Percentiles rank a stretch among this genome's conserved stretches.
These are phyloP conservation scores for Saccharomycopsis schoenii DNA, from an alignment of 805 yeast genomes.

Conservation along the genomic window DNA sequence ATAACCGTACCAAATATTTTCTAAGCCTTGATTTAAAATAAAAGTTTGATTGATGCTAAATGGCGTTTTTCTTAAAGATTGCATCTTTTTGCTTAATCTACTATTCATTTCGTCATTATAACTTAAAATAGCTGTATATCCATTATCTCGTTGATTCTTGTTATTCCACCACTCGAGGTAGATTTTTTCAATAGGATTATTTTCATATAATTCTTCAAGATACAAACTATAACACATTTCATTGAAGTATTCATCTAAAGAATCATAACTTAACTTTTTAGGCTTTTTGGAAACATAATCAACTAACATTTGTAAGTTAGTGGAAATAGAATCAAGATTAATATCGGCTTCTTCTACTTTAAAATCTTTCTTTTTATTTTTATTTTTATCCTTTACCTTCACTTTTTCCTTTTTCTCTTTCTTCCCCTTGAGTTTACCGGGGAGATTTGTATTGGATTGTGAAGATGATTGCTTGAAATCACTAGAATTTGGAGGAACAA, in stretches of 20 bases:
- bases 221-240: conserved; percentile 54
- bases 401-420: background rate
- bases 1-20: conserved; percentile 52
- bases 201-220: conserved; percentile 47
- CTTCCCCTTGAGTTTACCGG: background rate
- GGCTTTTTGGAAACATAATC: conserved; percentile 27
- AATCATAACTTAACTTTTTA: conserved; percentile 34
- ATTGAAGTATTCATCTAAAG: conserved; percentile 41
- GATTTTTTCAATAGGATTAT: conserved; percentile 37
- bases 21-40: conserved; percentile 39
- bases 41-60: conserved; percentile 50
- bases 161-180: conserved; percentile 41
- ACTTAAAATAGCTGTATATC: conserved; percentile 27
- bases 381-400: conserved; percentile 1
- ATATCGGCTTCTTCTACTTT: background rate
- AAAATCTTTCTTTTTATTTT: conserved; percentile 4
- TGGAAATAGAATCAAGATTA: conserved; percentile 22
- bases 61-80: conserved; percentile 42
- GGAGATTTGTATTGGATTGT: background rate
- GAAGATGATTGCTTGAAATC: background rate
- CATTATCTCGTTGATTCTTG: background rate
- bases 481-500: background rate
- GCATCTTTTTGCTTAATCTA: conserved; percentile 39
- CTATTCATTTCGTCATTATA: conserved; percentile 39
- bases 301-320: conserved; percentile 27